Base-by-base conservation (phyloP, 257 asterid species). In the Catharanthus roseus region DNA sequence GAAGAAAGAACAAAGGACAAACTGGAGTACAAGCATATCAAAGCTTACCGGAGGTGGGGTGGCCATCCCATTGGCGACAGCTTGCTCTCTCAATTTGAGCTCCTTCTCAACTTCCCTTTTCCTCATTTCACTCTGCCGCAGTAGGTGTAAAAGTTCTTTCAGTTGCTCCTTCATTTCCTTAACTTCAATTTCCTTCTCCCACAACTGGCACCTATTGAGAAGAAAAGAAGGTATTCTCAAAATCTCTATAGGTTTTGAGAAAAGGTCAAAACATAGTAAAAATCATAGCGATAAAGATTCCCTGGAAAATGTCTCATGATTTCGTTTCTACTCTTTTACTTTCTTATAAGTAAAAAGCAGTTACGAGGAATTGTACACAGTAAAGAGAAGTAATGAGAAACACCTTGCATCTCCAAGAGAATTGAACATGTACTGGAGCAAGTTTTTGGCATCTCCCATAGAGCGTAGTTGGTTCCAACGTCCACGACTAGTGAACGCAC, bases 391-490 rank as follows among this genome's bases (percentile, higher is more conserved):
- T 55, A 24, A 6, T 67, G 33, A 38, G 62, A 66, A 73, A 38
- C 63, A 93, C 99, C 97, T 89, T 76, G 95, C 82, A 78, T 95
- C 95, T 8, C 88, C 97, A 63, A 95, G 96, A 84, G 89, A 83
- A 74, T 85, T 88, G 82, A 88, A 88, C 93, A 91, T 95, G 79
- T 87, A 72, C 65, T 95, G 99, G 67, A 95, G 97, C 78, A 89
- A 77, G 79, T 79, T 84, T 80, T 88, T 95, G 15, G 99, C 95
- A 55, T 95, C 99, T 36, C 90, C 97, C 97, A 95, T 91, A 26
- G 99, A 91, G 33, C 99, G 96, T 50, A 95, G 88, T 71, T 95
- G 97, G 82, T 91, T 95, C 95, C 96, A 95, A 47, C 99, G 91
- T 58, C 99, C 98, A 72, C 97, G 96, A 75, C 79, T 78, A 72